Conservation (phyloP, 306 rosid species). For the Vicia sativa region DNA sequence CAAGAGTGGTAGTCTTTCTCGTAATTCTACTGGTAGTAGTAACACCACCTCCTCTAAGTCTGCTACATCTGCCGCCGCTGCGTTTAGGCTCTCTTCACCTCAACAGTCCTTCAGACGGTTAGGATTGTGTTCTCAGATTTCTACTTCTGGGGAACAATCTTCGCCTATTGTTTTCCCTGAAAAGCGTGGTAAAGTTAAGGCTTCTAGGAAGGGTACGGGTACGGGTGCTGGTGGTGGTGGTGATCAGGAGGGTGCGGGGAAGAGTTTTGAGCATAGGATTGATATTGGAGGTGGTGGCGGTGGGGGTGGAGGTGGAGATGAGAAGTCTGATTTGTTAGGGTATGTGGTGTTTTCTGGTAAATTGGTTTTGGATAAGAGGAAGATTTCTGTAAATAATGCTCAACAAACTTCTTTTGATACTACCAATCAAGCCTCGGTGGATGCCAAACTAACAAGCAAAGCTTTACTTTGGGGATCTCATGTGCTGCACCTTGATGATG, state of each 20-base stretch:
- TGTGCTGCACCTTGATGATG: conserved; percentile 74
- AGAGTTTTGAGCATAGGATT: conserved; percentile 81
- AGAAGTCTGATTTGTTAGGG: conserved; percentile 88
- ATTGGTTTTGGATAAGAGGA: conserved; percentile 81
- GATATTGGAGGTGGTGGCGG: conserved; percentile 63
- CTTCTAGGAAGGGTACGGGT: conserved; percentile 49
- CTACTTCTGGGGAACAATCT: conserved; percentile 77
- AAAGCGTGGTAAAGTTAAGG: conserved; percentile 77
- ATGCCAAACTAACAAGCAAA: conserved; percentile 89
- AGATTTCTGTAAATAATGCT: conserved; percentile 40
- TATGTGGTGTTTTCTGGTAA: conserved; percentile 73
- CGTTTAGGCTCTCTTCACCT: conserved; percentile 66
- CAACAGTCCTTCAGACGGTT: conserved; percentile 81
- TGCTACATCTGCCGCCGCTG: conserved; percentile 48
- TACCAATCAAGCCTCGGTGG: conserved; percentile 54
- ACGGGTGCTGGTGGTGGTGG: background rate
- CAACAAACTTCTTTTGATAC: conserved; percentile 51
- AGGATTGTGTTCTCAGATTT: conserved; percentile 90
- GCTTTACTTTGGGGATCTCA: conserved; percentile 87
- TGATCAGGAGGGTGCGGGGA: conserved; percentile 50
- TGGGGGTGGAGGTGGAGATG: conserved; percentile 74
- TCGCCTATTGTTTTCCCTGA: conserved; percentile 96
- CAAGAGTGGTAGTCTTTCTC: conserved; percentile 65
- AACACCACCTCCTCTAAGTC: conserved; percentile 35
- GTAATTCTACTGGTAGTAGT: conserved; percentile 63